Evolutionary conservation across 2,329 filamentous ascomycete genomes (phyloP), one percentile per base, ranked within the genome.

Genomic region (Ampelomyces quisqualis): DNA sequence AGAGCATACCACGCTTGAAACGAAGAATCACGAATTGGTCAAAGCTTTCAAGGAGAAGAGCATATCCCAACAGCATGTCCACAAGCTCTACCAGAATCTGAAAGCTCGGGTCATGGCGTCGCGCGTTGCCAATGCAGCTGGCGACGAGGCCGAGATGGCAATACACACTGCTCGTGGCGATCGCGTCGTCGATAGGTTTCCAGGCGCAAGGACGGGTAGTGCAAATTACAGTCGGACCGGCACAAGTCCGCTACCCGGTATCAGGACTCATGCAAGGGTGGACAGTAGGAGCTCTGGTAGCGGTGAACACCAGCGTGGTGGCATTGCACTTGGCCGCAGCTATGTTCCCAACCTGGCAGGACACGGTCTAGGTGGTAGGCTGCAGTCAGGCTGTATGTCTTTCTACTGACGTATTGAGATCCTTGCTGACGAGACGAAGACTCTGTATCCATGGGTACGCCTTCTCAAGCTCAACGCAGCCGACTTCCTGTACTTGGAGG

Each of bases 11-110:
- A 71, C 73, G 7, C 70, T 91, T 8, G 75, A 81, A 36, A 77
- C 78, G 34, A 90, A 87, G 65, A 87, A 90, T 48, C 78, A 87
- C 13, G 85, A 91, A 23, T 71, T 95, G 1, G 72, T 75, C 4
- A 76, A 81, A 15, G 76, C 81, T 3, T 84, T 82, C 55, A 79
- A 78, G 40, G 84, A 90, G 15, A 93, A 91, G 63, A 81, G 73
- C 51, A 82, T 79, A 32, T 85, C 83, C 43, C 76, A 87, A 3
- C 69, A 82, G 4, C 84, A 88, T 45, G 78, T 81, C 2, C 86
- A 89, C 34, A 77, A 77, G 46, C 67, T 78, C 15, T 83, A 82
- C 53, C 74, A 78, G 31, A 58, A 73, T 9, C 65, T 82, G 27
- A 83, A 82, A 56, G 71, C 73, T 19, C 75, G 77, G 43, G 73